phyloP scores from a whole-genome alignment of 495 filamentous ascomycete genomes.

The Podospora comata region DNA sequence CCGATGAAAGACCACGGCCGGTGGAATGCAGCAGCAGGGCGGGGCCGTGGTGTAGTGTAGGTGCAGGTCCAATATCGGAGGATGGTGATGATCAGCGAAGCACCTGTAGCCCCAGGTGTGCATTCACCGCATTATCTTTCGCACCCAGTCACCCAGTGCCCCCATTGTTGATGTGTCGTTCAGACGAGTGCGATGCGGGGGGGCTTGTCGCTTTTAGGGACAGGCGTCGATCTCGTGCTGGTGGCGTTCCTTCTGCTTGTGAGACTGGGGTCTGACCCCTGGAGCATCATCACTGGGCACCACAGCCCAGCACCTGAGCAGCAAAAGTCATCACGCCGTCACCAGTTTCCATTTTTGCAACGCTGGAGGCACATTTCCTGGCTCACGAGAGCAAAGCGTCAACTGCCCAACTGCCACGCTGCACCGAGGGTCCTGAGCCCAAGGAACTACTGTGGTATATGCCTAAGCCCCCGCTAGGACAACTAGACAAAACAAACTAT shows the following conservation, averaged over 20 bases:
- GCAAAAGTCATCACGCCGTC: background rate
- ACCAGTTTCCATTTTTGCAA: background rate
- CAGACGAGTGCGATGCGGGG: conserved; percentile 1
- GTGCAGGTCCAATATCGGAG: background rate
- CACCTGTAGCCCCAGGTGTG: background rate
- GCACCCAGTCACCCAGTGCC: background rate
- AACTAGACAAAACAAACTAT: background rate
- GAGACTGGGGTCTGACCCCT: conserved; percentile 11
- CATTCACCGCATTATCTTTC: background rate
- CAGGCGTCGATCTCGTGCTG: conserved; percentile 7
- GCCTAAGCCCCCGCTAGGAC: background rate
- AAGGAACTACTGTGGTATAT: background rate
- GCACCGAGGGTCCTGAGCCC: background rate
- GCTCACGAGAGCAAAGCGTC: background rate
- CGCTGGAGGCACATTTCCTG: background rate
- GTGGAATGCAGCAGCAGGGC: background rate
- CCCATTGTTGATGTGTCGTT: background rate
- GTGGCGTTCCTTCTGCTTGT: conserved; percentile 12
- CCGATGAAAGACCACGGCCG: background rate
- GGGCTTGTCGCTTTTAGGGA: background rate
- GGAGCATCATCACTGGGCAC: background rate
- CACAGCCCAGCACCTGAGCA: background rate
- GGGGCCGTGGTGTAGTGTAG: too few species aligned
- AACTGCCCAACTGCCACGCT: background rate
- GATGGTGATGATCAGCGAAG: background rate